phyloP scores from a whole-genome alignment of 2,329 filamentous ascomycete genomes.

The Bipolaris cookei region DNA sequence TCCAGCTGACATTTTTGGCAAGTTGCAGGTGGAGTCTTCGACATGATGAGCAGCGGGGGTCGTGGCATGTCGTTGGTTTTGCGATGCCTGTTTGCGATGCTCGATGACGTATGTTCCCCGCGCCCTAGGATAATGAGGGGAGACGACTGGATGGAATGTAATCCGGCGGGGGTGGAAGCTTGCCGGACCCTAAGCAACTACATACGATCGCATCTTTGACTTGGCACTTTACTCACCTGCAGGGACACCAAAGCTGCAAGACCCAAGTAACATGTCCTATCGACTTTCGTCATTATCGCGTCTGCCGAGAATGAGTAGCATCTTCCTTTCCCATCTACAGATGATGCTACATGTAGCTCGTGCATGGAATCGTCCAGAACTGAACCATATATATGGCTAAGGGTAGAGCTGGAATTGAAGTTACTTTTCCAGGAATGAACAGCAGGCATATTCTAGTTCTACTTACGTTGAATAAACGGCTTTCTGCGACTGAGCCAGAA shows the following conservation, averaged over 20 bases:
- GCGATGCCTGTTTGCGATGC: too few species aligned
- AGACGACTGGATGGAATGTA: too few species aligned
- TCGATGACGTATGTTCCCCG: too few species aligned
- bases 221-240: too few species aligned
- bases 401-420: not conserved
- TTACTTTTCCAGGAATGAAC: not conserved
- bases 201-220: too few species aligned
- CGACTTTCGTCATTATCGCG: not conserved
- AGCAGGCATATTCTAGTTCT: not conserved
- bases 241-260: too few species aligned
- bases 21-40: not conserved
- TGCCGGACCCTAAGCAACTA: too few species aligned
- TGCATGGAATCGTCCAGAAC: not conserved
- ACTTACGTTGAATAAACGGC: not conserved
- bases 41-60: too few species aligned
- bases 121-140: too few species aligned
- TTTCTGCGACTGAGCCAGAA: not conserved
- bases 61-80: too few species aligned
- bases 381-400: not conserved
- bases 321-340: not conserved
- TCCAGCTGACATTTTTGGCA: conserved; percentile 39
- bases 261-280: not conserved
- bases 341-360: not conserved
- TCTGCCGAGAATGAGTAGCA: not conserved
- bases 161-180: too few species aligned